These are phyloP conservation scores for Ilyonectria sp. DNA, from an alignment of 2,329 filamentous ascomycete species.

Conservation along the genomic window DNA sequence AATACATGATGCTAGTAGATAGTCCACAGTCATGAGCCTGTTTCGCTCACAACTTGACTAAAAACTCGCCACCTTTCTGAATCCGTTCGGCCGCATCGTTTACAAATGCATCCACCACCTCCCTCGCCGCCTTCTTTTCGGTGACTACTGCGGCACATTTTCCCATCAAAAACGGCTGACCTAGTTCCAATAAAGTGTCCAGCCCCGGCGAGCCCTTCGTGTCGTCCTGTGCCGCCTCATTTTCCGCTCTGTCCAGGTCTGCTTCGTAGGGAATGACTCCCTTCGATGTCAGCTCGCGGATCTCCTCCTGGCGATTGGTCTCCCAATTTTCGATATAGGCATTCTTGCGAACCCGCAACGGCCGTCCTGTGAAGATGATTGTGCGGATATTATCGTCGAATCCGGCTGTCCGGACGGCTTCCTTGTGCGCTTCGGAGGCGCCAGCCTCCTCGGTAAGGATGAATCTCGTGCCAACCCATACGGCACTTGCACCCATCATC, in stretches of 20 bases:
- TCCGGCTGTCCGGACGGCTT: conserved; percentile 90
- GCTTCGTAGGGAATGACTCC: conserved; percentile 94
- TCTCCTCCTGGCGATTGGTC: conserved; percentile 88
- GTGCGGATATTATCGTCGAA: conserved; percentile 98
- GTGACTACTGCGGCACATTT: too few relatives aligned
- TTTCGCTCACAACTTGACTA: too few relatives aligned
- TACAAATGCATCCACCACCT: too few relatives aligned
- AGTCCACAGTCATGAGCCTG: too few relatives aligned
- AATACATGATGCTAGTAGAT: not conserved
- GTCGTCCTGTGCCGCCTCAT: conserved; percentile 57
- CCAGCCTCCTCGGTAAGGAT: conserved; percentile 95
- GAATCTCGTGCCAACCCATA: conserved; percentile 98
- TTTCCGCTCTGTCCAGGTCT: conserved; percentile 84
- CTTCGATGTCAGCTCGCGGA: conserved; percentile 91
- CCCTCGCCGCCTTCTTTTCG: too few relatives aligned
- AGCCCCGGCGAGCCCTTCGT: too few relatives aligned
- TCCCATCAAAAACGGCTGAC: too few relatives aligned
- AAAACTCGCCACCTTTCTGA: too few relatives aligned
- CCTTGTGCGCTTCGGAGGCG: conserved; percentile 93
- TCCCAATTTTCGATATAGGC: conserved; percentile 97
- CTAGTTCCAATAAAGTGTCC: too few relatives aligned
- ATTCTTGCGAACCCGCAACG: conserved; percentile 93
- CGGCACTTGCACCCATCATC: conserved; percentile 91
- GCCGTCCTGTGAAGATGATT: conserved; percentile 98
- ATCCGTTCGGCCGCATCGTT: too few relatives aligned